Conservation (phyloP, 106 monocot genomes). For the Platanthera zijinensis region DNA sequence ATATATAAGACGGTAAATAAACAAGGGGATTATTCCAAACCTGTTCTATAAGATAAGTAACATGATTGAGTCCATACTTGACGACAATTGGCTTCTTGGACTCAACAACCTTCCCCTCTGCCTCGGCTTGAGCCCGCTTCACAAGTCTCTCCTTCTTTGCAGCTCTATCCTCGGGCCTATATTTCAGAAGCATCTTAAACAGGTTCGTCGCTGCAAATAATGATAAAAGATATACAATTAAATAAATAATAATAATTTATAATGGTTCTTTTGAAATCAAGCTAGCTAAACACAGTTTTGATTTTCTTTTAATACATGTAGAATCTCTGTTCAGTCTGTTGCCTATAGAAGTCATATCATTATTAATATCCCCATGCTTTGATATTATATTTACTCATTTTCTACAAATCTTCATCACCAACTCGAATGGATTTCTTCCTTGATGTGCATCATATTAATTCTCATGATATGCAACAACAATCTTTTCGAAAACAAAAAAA, state of each 20-base stretch:
- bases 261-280: too few species aligned
- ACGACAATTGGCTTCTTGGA: conserved; percentile 78
- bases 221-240: neutral
- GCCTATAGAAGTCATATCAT: too few species aligned
- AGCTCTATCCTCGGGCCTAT: conserved; percentile 68
- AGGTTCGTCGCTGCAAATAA: conserved; percentile 44
- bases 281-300: too few species aligned
- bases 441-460: too few species aligned
- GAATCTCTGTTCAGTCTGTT: too few species aligned
- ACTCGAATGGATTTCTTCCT: too few species aligned
- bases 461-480: too few species aligned
- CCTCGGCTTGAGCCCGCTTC: conserved; percentile 62
- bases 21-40: conserved; percentile 9
- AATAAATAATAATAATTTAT: neutral
- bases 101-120: conserved; percentile 65
- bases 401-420: too few species aligned
- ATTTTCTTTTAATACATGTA: too few species aligned
- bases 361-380: too few species aligned
- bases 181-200: conserved; percentile 80
- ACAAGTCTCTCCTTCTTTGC: conserved; percentile 77
- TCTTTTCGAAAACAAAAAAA: too few species aligned
- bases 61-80: conserved; percentile 69
- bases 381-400: too few species aligned
- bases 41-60: conserved; percentile 81
- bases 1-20: neutral